Percentiles rank a stretch among this genome's conserved stretches.
phyloP scores from a whole-genome alignment of 2,329 filamentous ascomycete genomes.

The Clonostachys rosea region DNA sequence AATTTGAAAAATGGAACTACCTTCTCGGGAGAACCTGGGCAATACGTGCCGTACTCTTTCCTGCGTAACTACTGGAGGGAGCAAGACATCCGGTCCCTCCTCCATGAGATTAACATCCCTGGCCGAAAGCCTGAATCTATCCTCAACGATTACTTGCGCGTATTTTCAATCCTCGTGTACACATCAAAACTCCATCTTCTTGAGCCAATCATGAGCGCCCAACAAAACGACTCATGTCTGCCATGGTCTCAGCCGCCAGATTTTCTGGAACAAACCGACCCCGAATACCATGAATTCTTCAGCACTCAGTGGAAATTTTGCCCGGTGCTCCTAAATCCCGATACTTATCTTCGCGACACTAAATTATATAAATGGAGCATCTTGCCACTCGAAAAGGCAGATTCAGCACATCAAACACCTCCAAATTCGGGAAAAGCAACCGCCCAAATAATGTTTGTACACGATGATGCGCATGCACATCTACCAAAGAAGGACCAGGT shows the following conservation, averaged over 20 bases:
- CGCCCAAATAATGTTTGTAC: not conserved
- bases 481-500: not conserved
- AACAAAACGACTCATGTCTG: not conserved
- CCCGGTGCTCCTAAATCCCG: not conserved
- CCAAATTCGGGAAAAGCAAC: not conserved
- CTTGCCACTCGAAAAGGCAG: not conserved
- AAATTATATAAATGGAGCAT: not conserved
- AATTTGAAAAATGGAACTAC: not conserved
- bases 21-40: not conserved
- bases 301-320: not conserved
- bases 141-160: not conserved
- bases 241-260: not conserved
- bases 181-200: no score
- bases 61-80: not conserved
- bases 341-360: not conserved
- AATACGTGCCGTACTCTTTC: not conserved
- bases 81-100: not conserved
- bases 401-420: not conserved
- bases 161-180: not conserved
- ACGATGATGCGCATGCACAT: not conserved
- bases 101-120: no score
- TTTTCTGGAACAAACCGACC: not conserved
- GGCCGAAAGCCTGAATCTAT: not conserved
- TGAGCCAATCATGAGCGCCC: no score
- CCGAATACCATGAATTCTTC: not conserved